Evolutionary conservation across 192 early-diverging fungal species (phyloP), one percentile per base, ranked within the genome.

Genomic region (Allomyces macrogynus): DNA sequence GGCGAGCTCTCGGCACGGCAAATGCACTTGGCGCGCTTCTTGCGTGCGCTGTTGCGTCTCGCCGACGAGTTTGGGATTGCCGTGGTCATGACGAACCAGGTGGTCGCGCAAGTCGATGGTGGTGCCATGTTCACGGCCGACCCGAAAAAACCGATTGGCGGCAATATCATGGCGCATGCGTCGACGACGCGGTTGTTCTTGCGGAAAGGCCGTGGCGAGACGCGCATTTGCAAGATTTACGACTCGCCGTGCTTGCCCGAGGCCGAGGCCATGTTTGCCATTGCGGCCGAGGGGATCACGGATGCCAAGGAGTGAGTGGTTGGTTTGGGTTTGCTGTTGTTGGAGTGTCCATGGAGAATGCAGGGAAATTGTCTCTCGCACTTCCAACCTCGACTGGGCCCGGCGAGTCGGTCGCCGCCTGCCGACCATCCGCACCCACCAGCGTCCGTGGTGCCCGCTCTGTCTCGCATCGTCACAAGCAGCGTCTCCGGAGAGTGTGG

Each of bases 11-110:
- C 89, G 3, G 93, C 91, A 62, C 78, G 93, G 40, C 93, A 99
- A 74, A 90, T 88, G 84, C 95, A 99, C 67, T 73, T 95, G 67
- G 93, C 90, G 3, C 77, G 87, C 40, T 96, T 99, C 68, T 68
- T 96, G 70, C 79, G 93, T 60, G 84, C 81, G 57, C 77, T 98
- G 12, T 74, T 87, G 65, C 77, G 91, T 11, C 77, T 98, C 40
- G 92, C 92, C 5, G 95, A 98, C 71, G 95, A 96, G 84, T 99
- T 92, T 80, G 93, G 93, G 63, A 85, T 94, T 24, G 95, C 95
- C 5, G 90, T 94, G 12, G 95, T 98, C 1, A 90, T 98, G 43
- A 96, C 95, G 9, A 98, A 98, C 72, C 95, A 98, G 75, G 93
- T 98, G 3, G 93, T 98, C 8, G 92, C 93, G 1, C 89, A 82